Percentiles rank a stretch among this genome's conserved stretches.
These are phyloP conservation scores for Kwoniella mangroviensis DNA, from an alignment of 768 basidiomycete genomes.

Conservation along the genomic window DNA sequence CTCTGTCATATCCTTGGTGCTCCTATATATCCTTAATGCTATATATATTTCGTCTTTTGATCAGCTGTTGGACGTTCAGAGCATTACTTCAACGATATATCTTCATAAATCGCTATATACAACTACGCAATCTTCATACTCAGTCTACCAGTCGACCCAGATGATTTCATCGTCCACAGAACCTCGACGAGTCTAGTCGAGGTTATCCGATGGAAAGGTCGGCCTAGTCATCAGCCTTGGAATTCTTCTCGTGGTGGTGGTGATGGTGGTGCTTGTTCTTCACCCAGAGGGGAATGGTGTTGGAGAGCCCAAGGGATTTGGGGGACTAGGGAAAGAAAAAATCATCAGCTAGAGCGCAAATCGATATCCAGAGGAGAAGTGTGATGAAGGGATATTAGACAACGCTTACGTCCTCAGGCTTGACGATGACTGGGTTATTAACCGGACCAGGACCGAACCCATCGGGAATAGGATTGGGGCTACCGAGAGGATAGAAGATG, in stretches of 20 bases:
- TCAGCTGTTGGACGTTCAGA: too few relatives aligned
- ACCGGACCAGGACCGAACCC: slow-evolving; percentile 10
- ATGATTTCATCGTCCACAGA: too few relatives aligned
- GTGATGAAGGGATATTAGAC: background rate
- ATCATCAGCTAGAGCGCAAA: background rate
- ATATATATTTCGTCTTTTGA: too few relatives aligned
- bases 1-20: too few relatives aligned
- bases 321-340: background rate
- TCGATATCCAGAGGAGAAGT: background rate
- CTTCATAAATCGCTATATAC: too few relatives aligned
- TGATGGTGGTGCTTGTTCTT: background rate
- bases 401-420: slow-evolving; percentile 3
- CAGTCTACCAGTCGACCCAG: too few relatives aligned
- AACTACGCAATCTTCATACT: too few relatives aligned
- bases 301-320: slow-evolving; percentile 3
- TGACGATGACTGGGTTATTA: slow-evolving; percentile 3
- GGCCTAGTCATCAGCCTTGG: background rate
- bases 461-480: slow-evolving; percentile 6
- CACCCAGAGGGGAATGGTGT: slow-evolving; percentile 8
- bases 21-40: too few relatives aligned
- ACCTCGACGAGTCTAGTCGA: too few relatives aligned
- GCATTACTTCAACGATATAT: too few relatives aligned
- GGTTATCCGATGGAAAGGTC: too few relatives aligned
- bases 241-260: background rate
- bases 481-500: slow-evolving; percentile 14